These are phyloP conservation scores for Achaetomium macrosporum DNA, from an alignment of 2,329 filamentous ascomycete species.

Conservation along the genomic window DNA sequence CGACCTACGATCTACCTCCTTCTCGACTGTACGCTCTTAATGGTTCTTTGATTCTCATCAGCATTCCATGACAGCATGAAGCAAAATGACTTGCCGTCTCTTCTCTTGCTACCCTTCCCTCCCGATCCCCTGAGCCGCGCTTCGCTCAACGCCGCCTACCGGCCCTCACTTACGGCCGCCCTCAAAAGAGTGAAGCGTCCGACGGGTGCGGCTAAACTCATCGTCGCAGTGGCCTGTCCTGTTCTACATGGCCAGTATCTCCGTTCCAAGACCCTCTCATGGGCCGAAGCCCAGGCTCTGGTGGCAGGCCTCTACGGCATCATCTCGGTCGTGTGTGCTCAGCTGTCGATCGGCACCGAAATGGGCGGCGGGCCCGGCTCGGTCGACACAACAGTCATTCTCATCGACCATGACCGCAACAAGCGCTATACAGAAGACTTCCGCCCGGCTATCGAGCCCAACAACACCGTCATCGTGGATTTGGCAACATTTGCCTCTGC, in stretches of 20 bases:
- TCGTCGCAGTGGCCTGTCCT: slow-evolving; percentile 57
- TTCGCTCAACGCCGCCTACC: slow-evolving; percentile 54
- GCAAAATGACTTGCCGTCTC: slow-evolving; percentile 36
- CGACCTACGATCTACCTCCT: too few relatives aligned
- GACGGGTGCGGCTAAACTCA: slow-evolving; percentile 34
- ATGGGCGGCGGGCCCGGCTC: slow-evolving; percentile 55
- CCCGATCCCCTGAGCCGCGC: slow-evolving; percentile 48
- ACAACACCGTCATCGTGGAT: slow-evolving; percentile 44
- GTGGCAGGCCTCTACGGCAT: slow-evolving; percentile 75
- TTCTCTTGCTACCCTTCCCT: slow-evolving; percentile 60
- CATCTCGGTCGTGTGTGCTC: slow-evolving; percentile 64
- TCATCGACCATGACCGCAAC: slow-evolving; percentile 56
- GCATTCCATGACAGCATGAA: slow-evolving; percentile 15
- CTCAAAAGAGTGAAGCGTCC: slow-evolving; percentile 43
- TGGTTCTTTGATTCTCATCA: not conserved
- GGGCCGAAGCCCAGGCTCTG: slow-evolving; percentile 64
- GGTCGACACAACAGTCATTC: slow-evolving; percentile 68
- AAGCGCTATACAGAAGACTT: slow-evolving; percentile 30
- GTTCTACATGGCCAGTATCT: slow-evolving; percentile 49
- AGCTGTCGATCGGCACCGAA: slow-evolving; percentile 55
- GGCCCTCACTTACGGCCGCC: slow-evolving; percentile 49
- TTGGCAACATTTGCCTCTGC: slow-evolving; percentile 47
- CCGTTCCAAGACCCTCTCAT: slow-evolving; percentile 51
- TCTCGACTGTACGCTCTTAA: not conserved
- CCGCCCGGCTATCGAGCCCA: slow-evolving; percentile 35